Evolutionary conservation across 495 filamentous ascomycete species (phyloP).

Genomic region (Penicillium macrosclerotiorum): DNA sequence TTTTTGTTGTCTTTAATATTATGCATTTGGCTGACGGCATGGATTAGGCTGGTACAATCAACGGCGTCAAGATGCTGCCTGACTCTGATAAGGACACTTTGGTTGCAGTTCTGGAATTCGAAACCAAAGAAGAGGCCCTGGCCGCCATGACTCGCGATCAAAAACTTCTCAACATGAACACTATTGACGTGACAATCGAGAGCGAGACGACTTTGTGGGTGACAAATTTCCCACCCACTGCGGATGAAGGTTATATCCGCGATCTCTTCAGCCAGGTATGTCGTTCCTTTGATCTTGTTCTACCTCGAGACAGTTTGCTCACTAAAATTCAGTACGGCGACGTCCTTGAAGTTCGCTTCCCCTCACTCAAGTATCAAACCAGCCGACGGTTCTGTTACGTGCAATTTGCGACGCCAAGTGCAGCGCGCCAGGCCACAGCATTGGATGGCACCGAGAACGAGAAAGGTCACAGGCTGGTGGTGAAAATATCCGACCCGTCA

Average conservation of each 20-base stretch:
- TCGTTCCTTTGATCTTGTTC: no score
- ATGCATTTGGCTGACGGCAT: no score
- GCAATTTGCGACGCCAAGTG: slow-evolving; percentile 67
- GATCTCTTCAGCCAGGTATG: slow-evolving; percentile 65
- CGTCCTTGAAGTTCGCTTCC: slow-evolving; percentile 82
- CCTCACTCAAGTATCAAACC: slow-evolving; percentile 83
- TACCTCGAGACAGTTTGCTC: no score
- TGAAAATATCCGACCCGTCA: slow-evolving; percentile 79
- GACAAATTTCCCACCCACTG: slow-evolving; percentile 83
- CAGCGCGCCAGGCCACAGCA: slow-evolving; percentile 64
- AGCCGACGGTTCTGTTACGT: slow-evolving; percentile 92
- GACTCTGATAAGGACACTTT: slow-evolving; percentile 57
- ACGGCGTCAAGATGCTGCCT: slow-evolving; percentile 62
- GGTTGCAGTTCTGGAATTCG: slow-evolving; percentile 82
- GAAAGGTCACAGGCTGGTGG: slow-evolving; percentile 62
- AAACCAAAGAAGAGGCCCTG: slow-evolving; percentile 71
- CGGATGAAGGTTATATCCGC: slow-evolving; percentile 78
- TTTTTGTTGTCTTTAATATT: neutral
- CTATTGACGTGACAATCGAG: slow-evolving; percentile 70
- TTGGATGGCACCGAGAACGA: slow-evolving; percentile 69
- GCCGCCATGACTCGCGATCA: slow-evolving; percentile 76
- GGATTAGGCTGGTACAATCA: slow-evolving; percentile 80
- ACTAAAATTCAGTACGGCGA: slow-evolving; percentile 61
- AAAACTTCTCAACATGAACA: slow-evolving; percentile 67
- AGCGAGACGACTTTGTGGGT: slow-evolving; percentile 80